Percentiles rank a stretch among this genome's conserved stretches.
phyloP scores from a whole-genome alignment of 345 rosid species.

The Raphanus sativus region DNA sequence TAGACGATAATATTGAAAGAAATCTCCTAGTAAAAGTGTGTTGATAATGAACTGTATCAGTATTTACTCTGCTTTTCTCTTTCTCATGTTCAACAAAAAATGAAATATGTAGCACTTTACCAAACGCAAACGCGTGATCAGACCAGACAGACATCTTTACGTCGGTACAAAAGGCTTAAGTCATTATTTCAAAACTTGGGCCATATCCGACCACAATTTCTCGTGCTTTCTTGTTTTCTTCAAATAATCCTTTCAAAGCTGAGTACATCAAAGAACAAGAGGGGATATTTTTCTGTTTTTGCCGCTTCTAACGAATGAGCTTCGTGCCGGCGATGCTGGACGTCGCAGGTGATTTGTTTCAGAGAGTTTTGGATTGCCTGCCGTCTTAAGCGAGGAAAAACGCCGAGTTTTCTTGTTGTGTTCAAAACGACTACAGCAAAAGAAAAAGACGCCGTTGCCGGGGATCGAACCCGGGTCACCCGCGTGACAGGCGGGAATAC shows the following conservation, averaged over 20 bases:
- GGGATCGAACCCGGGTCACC: constrained; percentile 97
- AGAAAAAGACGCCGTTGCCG: constrained; percentile 64
- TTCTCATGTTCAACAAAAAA: constrained; percentile 8
- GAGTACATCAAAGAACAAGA: constrained; percentile 44
- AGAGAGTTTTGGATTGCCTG: not conserved
- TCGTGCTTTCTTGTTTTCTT: constrained; percentile 53
- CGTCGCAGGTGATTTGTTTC: not conserved
- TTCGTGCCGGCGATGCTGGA: not conserved
- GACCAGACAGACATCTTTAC: not conserved
- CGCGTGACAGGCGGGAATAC: constrained; percentile 97
- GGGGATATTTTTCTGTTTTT: too few relatives aligned
- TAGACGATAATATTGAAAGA: constrained; percentile 7
- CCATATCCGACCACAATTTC: constrained; percentile 71
- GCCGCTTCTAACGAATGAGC: constrained; percentile 35
- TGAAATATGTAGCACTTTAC: not conserved
- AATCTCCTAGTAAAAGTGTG: constrained; percentile 23
- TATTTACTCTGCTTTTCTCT: constrained; percentile 11
- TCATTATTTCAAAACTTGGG: not conserved
- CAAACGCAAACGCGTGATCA: not conserved
- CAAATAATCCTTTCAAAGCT: constrained; percentile 63
- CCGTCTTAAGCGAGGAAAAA: constrained; percentile 15
- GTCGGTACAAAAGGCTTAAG: not conserved
- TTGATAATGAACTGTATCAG: constrained; percentile 17
- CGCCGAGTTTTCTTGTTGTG: not conserved
- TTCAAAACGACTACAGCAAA: not conserved